Conservation (phyloP, 495 filamentous ascomycete genomes). For the Neurospora sp. region DNA sequence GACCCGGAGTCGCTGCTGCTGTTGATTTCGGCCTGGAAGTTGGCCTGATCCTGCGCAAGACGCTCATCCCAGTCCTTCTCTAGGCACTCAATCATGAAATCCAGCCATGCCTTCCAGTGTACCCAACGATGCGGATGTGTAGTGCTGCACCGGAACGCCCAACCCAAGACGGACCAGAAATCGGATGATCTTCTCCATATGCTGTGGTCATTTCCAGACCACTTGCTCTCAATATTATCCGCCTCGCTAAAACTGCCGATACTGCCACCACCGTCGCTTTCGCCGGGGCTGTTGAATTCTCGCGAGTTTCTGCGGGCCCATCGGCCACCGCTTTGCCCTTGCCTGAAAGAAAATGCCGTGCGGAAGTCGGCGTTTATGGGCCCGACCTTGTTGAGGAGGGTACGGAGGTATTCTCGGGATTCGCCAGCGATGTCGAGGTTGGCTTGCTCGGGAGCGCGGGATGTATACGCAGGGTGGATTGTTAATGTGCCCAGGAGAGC, state of each 20-base stretch:
- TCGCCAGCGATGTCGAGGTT: constrained; percentile 28
- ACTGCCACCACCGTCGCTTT: constrained; percentile 5
- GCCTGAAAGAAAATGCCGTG: constrained; percentile 25
- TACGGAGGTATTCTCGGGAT: constrained; percentile 31
- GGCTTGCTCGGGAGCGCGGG: constrained; percentile 23
- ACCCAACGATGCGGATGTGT: constrained; percentile 62
- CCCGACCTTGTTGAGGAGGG: constrained; percentile 28
- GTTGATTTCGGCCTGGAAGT: not conserved
- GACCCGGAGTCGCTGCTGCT: not conserved
- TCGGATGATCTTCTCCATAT: constrained; percentile 67
- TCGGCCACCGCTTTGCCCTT: constrained; percentile 19
- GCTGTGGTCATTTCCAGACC: constrained; percentile 51
- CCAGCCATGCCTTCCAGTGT: constrained; percentile 74
- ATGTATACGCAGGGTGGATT: constrained; percentile 61
- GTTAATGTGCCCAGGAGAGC: constrained; percentile 57
- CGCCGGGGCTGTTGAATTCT: constrained; percentile 7
- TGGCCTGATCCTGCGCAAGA: constrained; percentile 19
- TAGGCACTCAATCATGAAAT: constrained; percentile 67
- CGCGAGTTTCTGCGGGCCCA: constrained; percentile 2
- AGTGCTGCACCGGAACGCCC: constrained; percentile 87
- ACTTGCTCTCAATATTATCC: constrained; percentile 36
- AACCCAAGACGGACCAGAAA: constrained; percentile 85
- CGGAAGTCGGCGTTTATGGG: constrained; percentile 34
- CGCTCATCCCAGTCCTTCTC: constrained; percentile 66
- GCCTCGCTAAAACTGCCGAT: constrained; percentile 16